A percentile compares a stretch with the other conserved stretches of the same genome.
These are phyloP conservation scores for Dactylellina haptotyla DNA, from an alignment of 2,329 filamentous ascomycete species.

Conservation along the genomic window DNA sequence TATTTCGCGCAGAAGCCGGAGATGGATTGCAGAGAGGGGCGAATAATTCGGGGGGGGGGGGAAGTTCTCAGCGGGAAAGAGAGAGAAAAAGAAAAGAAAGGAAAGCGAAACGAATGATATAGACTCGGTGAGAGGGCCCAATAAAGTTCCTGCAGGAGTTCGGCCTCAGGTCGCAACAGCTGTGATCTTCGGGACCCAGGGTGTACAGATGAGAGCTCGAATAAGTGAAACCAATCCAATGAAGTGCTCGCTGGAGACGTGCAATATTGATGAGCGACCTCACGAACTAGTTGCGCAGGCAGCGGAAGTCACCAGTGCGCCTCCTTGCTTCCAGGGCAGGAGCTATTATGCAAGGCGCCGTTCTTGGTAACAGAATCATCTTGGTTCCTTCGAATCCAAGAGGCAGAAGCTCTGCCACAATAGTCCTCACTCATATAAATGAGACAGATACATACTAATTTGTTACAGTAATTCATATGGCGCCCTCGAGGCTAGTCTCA, in stretches of 20 bases:
- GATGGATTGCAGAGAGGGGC: constrained; percentile 40
- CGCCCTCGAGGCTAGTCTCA: too few relatives aligned
- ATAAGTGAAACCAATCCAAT: constrained; percentile 38
- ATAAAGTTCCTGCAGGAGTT: constrained; percentile 52
- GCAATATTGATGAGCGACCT: constrained; percentile 25
- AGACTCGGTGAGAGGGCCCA: constrained; percentile 32
- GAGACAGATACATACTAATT: too few relatives aligned
- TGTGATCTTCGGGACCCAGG: constrained; percentile 50
- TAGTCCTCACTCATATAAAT: too few relatives aligned
- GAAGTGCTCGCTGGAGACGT: constrained; percentile 16
- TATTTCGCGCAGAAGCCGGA: constrained; percentile 26
- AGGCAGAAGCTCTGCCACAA: neutral
- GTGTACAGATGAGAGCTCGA: constrained; percentile 45
- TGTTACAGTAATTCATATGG: too few relatives aligned
- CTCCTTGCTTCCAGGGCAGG: constrained; percentile 48
- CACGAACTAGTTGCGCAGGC: constrained; percentile 26
- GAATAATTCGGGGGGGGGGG: constrained; percentile 18
- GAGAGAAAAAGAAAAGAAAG: too few relatives aligned
- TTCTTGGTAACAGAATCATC: constrained; percentile 6
- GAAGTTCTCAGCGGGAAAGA: too few relatives aligned
- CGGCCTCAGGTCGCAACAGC: constrained; percentile 37
- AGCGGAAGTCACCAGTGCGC: constrained; percentile 25
- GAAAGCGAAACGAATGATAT: constrained; percentile 34
- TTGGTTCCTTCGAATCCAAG: neutral
- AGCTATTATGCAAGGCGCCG: constrained; percentile 44